Percentiles rank a stretch among this genome's conserved stretches.
Evolutionary conservation across 306 rosid genomes (phyloP).

Genomic region (Phaseolus lunatus): DNA sequence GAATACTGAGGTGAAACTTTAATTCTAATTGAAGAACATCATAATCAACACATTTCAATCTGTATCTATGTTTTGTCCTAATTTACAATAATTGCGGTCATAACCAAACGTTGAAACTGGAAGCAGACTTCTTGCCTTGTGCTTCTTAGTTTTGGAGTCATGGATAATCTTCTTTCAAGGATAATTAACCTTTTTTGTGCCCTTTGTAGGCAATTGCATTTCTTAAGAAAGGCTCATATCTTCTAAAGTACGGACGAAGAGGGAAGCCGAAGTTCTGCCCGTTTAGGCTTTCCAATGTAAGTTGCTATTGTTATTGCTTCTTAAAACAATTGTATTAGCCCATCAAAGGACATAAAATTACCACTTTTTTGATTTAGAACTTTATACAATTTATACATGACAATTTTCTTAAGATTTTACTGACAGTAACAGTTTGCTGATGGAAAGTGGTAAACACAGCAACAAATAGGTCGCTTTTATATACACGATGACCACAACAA

Average conservation of each 20-base stretch:
- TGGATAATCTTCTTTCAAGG: slow-evolving; percentile 29
- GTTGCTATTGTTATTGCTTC: slow-evolving; percentile 46
- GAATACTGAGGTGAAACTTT: background rate
- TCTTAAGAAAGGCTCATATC: slow-evolving; percentile 93
- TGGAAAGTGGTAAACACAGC: slow-evolving; percentile 22
- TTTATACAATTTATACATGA: background rate
- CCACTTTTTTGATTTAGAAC: background rate
- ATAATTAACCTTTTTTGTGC: slow-evolving; percentile 31
- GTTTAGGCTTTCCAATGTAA: slow-evolving; percentile 90
- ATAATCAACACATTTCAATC: background rate
- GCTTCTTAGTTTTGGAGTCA: slow-evolving; percentile 40
- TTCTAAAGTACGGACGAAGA: slow-evolving; percentile 90
- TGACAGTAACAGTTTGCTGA: background rate
- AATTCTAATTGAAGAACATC: background rate
- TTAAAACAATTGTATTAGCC: slow-evolving; percentile 21
- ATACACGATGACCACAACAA: slow-evolving; percentile 27
- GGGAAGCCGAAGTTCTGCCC: slow-evolving; percentile 99
- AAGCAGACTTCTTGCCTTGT: slow-evolving; percentile 36
- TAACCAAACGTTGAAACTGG: slow-evolving; percentile 25
- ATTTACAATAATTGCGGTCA: slow-evolving; percentile 10
- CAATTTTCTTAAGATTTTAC: background rate
- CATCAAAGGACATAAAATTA: slow-evolving; percentile 26
- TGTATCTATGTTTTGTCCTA: background rate
- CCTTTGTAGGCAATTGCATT: slow-evolving; percentile 75
- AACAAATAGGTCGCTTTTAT: slow-evolving; percentile 14